phyloP scores from a whole-genome alignment of 306 rosid species.

The Cajanus cajan region DNA sequence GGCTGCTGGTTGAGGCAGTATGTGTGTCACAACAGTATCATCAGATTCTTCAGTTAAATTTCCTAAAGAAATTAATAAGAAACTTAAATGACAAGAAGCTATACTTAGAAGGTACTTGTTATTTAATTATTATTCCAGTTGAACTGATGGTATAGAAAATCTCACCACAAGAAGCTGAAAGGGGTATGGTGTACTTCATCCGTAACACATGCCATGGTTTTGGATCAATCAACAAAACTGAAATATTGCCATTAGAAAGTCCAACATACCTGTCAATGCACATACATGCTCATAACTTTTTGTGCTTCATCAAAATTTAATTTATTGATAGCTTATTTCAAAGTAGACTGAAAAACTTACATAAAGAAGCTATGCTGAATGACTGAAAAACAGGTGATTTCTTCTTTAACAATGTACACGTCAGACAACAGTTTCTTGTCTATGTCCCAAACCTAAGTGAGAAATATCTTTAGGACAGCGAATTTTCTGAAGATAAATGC shows the following conservation, averaged over 20 bases:
- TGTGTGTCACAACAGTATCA: constrained; percentile 46
- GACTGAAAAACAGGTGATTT: constrained; percentile 61
- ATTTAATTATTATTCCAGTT: not conserved
- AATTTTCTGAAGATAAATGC: not conserved
- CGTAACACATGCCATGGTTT: constrained; percentile 47
- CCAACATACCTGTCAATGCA: constrained; percentile 67
- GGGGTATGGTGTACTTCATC: constrained; percentile 69
- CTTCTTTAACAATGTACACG: constrained; percentile 49
- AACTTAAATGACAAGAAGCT: constrained; percentile 3
- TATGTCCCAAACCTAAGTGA: constrained; percentile 80
- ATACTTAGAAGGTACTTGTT: not conserved
- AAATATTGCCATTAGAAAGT: constrained; percentile 66
- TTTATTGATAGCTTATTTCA: not conserved
- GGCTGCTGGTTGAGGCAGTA: constrained; percentile 76
- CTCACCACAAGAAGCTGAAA: constrained; percentile 66
- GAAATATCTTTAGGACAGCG: constrained; percentile 15
- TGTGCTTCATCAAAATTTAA: not conserved
- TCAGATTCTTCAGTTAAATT: constrained; percentile 48
- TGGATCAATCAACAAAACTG: constrained; percentile 70
- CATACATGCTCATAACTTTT: constrained; percentile 5
- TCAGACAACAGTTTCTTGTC: constrained; percentile 53
- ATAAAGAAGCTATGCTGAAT: constrained; percentile 56
- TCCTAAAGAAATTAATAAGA: constrained; percentile 47
- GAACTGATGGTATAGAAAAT: not conserved
- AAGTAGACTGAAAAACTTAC: constrained; percentile 51